Evolutionary conservation across 1,284 basidiomycete species (phyloP).

Genomic region (Ceratobasidium sp.): DNA sequence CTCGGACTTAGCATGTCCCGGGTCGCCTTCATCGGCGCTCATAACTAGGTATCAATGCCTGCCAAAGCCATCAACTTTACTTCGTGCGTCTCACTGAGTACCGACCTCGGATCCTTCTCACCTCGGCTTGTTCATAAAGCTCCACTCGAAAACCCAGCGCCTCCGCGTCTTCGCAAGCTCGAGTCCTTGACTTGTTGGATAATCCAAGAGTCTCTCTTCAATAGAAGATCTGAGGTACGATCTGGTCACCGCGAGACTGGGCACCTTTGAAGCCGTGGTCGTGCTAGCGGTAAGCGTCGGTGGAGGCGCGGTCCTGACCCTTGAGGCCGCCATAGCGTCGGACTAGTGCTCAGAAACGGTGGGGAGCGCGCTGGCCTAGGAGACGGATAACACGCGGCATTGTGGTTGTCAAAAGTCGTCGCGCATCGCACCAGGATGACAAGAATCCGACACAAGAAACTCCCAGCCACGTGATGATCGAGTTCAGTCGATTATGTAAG

Average conservation of each 20-base stretch:
- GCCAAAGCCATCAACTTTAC: constrained; percentile 6
- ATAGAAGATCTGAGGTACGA: constrained; percentile 93
- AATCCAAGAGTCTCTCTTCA: constrained; percentile 98
- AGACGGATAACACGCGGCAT: constrained; percentile 5
- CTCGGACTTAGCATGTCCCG: constrained; percentile 98
- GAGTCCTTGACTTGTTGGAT: constrained; percentile 97
- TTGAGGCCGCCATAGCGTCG: constrained; percentile 89
- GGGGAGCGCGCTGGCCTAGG: constrained; percentile 59
- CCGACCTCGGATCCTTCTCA: constrained; percentile 93
- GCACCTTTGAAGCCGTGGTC: constrained; percentile 95
- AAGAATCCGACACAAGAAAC: too few species aligned
- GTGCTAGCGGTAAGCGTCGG: constrained; percentile 80
- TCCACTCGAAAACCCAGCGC: constrained; percentile 99
- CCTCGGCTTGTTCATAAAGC: constrained; percentile 98
- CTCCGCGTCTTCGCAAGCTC: constrained; percentile 94
- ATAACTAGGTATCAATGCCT: constrained; percentile 96
- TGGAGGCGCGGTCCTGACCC: constrained; percentile 95
- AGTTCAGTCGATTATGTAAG: too few species aligned
- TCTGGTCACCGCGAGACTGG: constrained; percentile 99
- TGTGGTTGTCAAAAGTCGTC: too few species aligned
- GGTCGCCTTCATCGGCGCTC: constrained; percentile 98
- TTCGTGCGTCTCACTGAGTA: constrained; percentile 13
- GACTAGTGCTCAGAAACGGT: constrained; percentile 84
- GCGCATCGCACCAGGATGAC: too few species aligned
- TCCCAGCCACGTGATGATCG: too few species aligned